Percentiles rank a stretch among this genome's conserved stretches.
These are phyloP conservation scores for Penicillium argentinense DNA, from an alignment of 495 filamentous ascomycete genomes.

Conservation along the genomic window DNA sequence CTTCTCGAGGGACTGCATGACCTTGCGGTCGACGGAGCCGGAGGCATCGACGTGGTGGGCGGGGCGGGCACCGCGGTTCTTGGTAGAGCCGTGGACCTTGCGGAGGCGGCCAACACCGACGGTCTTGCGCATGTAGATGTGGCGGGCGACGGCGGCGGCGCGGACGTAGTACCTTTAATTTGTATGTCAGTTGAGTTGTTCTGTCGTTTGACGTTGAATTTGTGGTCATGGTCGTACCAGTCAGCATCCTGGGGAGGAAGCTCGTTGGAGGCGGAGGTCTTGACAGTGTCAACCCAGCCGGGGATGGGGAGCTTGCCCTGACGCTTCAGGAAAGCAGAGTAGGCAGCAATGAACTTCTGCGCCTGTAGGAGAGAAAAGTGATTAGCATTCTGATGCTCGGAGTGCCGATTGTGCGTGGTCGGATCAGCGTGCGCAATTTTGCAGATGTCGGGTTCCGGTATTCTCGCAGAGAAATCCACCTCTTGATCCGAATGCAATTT, in stretches of 20 bases:
- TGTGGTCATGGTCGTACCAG: constrained; percentile 56
- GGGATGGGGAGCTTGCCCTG: constrained; percentile 98
- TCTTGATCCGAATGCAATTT: not conserved
- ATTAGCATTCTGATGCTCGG: constrained; percentile 26
- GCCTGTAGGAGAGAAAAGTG: constrained; percentile 51
- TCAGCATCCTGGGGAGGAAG: constrained; percentile 95
- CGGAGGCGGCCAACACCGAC: constrained; percentile 92
- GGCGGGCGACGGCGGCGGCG: constrained; percentile 91
- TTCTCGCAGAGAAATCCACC: constrained; percentile 9
- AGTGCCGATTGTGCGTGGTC: constrained; percentile 5
- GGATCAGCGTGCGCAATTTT: not conserved
- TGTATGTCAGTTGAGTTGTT: constrained; percentile 20
- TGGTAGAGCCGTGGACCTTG: constrained; percentile 90
- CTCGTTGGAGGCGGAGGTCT: constrained; percentile 93
- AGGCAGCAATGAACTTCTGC: constrained; percentile 93
- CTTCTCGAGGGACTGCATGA: constrained; percentile 96
- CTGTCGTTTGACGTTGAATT: too few species aligned
- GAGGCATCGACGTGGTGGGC: constrained; percentile 94
- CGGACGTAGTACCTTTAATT: constrained; percentile 90
- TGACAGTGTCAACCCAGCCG: constrained; percentile 99
- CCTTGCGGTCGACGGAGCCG: constrained; percentile 93
- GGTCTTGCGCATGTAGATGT: constrained; percentile 98
- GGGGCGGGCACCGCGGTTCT: constrained; percentile 93
- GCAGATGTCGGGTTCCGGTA: not conserved
- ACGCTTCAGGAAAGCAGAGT: constrained; percentile 96